A percentile compares a stretch with the other conserved stretches of the same genome.
Evolutionary conservation across 75 land plant species (phyloP).

Genomic region (Pinus albicaulis): DNA sequence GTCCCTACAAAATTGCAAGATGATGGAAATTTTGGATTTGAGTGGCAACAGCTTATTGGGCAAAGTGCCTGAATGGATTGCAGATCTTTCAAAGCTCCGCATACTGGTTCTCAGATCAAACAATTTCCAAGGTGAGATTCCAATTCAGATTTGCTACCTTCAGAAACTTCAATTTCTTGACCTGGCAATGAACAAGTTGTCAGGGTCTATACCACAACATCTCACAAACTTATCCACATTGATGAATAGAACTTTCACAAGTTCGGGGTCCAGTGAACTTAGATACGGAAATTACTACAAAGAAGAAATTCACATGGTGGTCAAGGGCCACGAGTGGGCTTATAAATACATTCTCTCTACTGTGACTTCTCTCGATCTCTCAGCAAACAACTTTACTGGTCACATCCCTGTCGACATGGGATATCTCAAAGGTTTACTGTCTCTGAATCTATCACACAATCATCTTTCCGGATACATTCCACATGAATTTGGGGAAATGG

Average conservation of each 20-base stretch:
- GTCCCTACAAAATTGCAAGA: slow-evolving; percentile 8
- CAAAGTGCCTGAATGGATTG: slow-evolving; percentile 11
- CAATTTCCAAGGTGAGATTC: slow-evolving; percentile 25
- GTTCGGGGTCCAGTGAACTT: neutral
- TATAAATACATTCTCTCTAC: neutral
- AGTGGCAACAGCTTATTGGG: slow-evolving; percentile 15
- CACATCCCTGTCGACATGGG: slow-evolving; percentile 1
- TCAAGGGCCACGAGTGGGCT: neutral
- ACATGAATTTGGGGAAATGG: neutral
- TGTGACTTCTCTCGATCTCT: slow-evolving; percentile 1
- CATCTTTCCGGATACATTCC: slow-evolving; percentile 3
- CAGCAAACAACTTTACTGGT: slow-evolving; percentile 5
- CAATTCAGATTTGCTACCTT: slow-evolving; percentile 44
- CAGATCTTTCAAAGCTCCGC: slow-evolving; percentile 11
- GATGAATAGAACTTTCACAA: neutral
- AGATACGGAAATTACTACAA: neutral
- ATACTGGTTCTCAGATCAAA: neutral
- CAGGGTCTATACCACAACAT: slow-evolving; percentile 48
- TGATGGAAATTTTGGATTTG: slow-evolving; percentile 10
- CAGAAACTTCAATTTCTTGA: slow-evolving; percentile 53
- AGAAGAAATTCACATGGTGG: neutral
- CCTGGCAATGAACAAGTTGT: slow-evolving; percentile 62
- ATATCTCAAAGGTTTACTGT: neutral
- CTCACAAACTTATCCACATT: neutral
- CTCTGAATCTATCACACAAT: slow-evolving; percentile 3